A percentile compares a stretch with the other conserved stretches of the same genome.
Conservation (phyloP, 129 eudicot species). For the Artemisia argyi region DNA sequence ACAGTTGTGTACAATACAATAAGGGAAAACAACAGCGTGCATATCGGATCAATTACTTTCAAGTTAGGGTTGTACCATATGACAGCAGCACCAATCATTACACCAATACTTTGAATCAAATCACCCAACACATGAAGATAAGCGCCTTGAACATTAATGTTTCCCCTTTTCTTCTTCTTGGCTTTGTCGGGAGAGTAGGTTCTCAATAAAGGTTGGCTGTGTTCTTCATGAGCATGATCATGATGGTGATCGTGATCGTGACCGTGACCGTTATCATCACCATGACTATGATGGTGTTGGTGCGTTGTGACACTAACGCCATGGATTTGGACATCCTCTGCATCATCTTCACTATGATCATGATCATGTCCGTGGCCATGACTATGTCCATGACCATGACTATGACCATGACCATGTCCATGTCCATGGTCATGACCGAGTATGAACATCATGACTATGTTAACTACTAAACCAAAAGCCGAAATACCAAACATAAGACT, state of each 20-base stretch:
- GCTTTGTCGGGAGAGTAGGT: conserved; percentile 22
- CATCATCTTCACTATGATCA: conserved; percentile 38
- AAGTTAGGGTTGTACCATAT: conserved; percentile 62
- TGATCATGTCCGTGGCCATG: conserved; percentile 18
- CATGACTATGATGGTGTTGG: conserved; percentile 33
- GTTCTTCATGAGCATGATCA: conserved; percentile 27
- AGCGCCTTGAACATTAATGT: conserved; percentile 63
- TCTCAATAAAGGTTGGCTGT: conserved; percentile 35
- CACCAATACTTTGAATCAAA: conserved; percentile 59
- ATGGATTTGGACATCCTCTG: conserved; percentile 38
- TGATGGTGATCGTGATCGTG: conserved; percentile 31
- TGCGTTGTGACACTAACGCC: conserved; percentile 48
- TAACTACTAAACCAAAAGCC: conserved; percentile 60
- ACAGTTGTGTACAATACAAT: conserved; percentile 59
- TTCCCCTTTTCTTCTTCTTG: conserved; percentile 37
- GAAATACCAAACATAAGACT: conserved; percentile 64
- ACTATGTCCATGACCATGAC: conserved; percentile 26
- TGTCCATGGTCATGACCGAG: conserved; percentile 58
- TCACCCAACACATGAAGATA: conserved; percentile 69
- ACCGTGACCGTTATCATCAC: conserved; percentile 12
- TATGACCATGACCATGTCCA: conserved; percentile 37
- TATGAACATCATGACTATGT: conserved; percentile 52
- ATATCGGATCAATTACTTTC: conserved; percentile 59
- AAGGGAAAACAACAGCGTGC: conserved; percentile 60
- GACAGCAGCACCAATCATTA: conserved; percentile 65